Percentiles rank a stretch among this genome's conserved stretches.
Conservation (phyloP, 176 grass and related monocot species). For the Dactylis glomerata region DNA sequence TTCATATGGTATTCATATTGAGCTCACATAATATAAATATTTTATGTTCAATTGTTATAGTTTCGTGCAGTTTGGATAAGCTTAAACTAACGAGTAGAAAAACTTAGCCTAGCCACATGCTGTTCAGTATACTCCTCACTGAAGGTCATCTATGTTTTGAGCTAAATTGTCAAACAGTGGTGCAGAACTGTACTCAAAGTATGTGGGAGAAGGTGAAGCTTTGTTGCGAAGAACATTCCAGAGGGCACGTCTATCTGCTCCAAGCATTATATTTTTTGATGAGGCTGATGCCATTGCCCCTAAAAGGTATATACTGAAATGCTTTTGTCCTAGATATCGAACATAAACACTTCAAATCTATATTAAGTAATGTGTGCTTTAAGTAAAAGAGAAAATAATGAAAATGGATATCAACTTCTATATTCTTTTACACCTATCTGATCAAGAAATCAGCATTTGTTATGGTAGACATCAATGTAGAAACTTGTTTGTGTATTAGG, state of each 20-base stretch:
- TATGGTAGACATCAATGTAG: neutral
- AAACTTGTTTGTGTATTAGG: neutral
- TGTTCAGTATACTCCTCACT: neutral
- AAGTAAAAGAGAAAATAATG: neutral
- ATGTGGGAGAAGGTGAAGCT: constrained; percentile 96
- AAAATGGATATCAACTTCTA: neutral
- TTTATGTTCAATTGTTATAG: neutral
- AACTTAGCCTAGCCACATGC: neutral
- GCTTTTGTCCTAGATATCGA: neutral
- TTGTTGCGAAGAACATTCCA: constrained; percentile 79
- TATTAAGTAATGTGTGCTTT: neutral
- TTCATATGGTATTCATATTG: neutral
- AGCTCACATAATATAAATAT: neutral
- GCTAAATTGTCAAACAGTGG: constrained; percentile 45
- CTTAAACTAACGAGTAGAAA: constrained; percentile 12
- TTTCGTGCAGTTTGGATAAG: neutral
- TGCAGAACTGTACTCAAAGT: constrained; percentile 89
- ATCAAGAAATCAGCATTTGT: neutral
- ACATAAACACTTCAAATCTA: neutral
- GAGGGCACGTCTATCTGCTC: constrained; percentile 69
- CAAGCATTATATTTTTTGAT: constrained; percentile 93
- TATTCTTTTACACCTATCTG: neutral
- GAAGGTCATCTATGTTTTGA: neutral
- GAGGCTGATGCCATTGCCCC: constrained; percentile 82
- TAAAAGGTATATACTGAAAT: constrained; percentile 58